Evolutionary conservation across 768 basidiomycete species (phyloP), one percentile per base, ranked within the genome.

Genomic region (Termitomyces sp.): DNA sequence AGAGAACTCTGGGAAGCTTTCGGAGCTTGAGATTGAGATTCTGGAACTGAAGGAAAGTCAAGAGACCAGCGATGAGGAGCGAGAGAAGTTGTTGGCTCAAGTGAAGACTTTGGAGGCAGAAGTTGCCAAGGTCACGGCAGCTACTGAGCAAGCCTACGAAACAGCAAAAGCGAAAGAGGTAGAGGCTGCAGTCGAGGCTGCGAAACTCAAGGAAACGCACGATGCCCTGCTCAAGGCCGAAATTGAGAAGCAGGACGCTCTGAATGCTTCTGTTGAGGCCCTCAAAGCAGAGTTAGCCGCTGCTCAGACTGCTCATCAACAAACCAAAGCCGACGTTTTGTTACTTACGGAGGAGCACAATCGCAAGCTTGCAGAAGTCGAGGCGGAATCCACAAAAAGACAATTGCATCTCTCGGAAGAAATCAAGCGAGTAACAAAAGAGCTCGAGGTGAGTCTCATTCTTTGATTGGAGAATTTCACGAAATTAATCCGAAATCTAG

Each of bases 1-100:
- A 64, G 90, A 91, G 57, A 84, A 74, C 41, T 81, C 85, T 9
- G 76, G 73, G 65, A 90, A 85, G 69, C 74, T 92, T 4, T 90
- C 89, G 0, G 91, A 94, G 64, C 75, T 92, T 25, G 92, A 94
- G 73, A 73, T 94, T 49, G 90, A 93, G 67, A 79, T 92, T 41
- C 69, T 92, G 56, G 91, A 93, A 71, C 65, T 87, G 58, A 89
- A 80, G 68, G 91, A 94, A 66, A 75, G 75, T 41, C 82, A 83
- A 59, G 91, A 92, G 62, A 70, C 70, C 19, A 73, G 78, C 6
- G 85, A 88, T 63, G 90, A 90, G 54, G 79, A 79, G 31, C 82
- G 78, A 49, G 74, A 72, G 45, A 73, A 74, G 58, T 68, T 78
- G 11, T 64, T 79, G 38, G 68, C 72, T 11, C 79, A 72, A 45